These are phyloP conservation scores for Boletus insuetus DNA, from an alignment of 768 basidiomycete species.

Conservation along the genomic window DNA sequence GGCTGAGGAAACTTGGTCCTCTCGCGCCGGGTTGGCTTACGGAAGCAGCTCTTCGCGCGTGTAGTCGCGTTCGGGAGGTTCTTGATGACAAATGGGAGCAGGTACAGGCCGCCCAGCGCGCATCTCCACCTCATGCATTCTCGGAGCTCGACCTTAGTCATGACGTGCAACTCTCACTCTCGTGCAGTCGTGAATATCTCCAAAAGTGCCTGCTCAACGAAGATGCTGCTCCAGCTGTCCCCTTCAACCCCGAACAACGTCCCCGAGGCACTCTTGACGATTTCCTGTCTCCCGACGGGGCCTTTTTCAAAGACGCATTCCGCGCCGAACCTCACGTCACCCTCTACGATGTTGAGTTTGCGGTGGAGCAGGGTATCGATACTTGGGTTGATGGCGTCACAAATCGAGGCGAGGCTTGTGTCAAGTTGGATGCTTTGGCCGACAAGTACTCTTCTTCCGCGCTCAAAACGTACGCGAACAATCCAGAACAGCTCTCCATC, in stretches of 20 bases:
- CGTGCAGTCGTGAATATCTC: constrained; percentile 29
- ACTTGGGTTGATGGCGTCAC: constrained; percentile 30
- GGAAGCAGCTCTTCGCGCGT: constrained; percentile 35
- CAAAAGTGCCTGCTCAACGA: constrained; percentile 9
- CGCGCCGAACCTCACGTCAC: constrained; percentile 8
- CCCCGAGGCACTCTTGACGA: constrained; percentile 9
- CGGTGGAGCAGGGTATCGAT: constrained; percentile 32
- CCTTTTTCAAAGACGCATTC: constrained; percentile 9
- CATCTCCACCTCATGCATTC: constrained; percentile 4
- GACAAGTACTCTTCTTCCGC: constrained; percentile 26
- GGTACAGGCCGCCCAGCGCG: constrained; percentile 25
- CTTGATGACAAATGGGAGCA: constrained; percentile 36
- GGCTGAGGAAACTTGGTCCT: constrained; percentile 22
- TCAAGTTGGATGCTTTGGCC: constrained; percentile 25
- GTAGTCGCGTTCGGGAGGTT: constrained; percentile 37
- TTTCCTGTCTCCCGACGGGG: constrained; percentile 6
- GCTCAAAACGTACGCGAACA: constrained; percentile 24
- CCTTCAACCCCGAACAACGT: constrained; percentile 4
- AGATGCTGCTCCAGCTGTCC: neutral
- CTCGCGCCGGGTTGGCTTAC: constrained; percentile 32
- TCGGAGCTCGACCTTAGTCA: constrained; percentile 22
- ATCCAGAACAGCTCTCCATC: constrained; percentile 34
- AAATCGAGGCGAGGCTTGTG: constrained; percentile 18
- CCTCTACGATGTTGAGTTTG: constrained; percentile 38
- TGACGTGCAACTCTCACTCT: constrained; percentile 36